Evolutionary conservation across 805 yeast genomes (phyloP), one percentile per base, ranked within the genome.

Genomic region (Yarrowia sp.): DNA sequence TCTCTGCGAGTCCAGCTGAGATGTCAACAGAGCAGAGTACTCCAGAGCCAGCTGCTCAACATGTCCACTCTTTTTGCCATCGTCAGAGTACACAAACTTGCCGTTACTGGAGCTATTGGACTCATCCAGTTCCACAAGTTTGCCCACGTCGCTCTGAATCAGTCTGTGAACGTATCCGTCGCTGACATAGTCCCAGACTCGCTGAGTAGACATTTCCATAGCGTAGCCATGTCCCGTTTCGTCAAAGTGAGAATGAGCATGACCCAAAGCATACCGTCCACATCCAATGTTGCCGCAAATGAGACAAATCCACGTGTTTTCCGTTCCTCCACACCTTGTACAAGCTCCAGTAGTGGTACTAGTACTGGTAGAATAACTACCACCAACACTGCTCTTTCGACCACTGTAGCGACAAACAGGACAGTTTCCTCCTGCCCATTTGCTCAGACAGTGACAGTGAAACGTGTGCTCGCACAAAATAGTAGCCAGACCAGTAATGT

Each of bases 151-250:
- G 74, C 90, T 91, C 67, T 92, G 90, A 4, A 92, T 82, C 46
- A 92, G 76, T 58, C 98, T 75, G 74, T 92, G 98, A 10, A 92
- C 97, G 73, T 92, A 92, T 68, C 85, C 86, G 72, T 92, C 98
- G 2, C 92, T 92, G 0, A 92, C 92, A 73, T 92, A 92, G 73
- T 92, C 97, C 98, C 98, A 92, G 1, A 92, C 96, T 43, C 98
- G 79, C 67, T 92, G 95, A 0, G 96, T 84, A 11, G 80, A 76
- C 51, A 90, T 78, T 71, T 92, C 97, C 96, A 92, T 91, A 0
- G 97, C 89, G 77, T 90, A 92, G 70, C 96, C 89, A 74, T 92
- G 98, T 6, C 88, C 86, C 0, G 96, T 87, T 10, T 79, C 79
- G 17, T 86, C 83, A 73, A 83, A 92, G 75, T 92, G 98, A 67